A percentile compares a stretch with the other conserved stretches of the same genome.
Evolutionary conservation across 2,329 filamentous ascomycete species (phyloP).

Genomic region (Tolypocladium capitatum): DNA sequence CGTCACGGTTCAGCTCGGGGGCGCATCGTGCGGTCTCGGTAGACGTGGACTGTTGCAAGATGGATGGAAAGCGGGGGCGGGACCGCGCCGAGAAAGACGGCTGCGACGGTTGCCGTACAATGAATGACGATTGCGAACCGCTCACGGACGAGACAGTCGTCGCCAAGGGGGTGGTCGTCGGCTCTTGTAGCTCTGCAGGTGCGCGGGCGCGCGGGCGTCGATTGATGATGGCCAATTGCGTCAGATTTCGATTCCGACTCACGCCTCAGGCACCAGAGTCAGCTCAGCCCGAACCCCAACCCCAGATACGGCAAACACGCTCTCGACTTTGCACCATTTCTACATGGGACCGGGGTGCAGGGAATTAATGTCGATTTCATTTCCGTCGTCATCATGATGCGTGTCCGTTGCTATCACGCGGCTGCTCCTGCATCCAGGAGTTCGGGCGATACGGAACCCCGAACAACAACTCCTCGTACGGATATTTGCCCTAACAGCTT

Average conservation of each 20-base stretch:
- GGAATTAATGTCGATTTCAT: not conserved
- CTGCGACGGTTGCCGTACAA: not conserved
- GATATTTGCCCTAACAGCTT: not conserved
- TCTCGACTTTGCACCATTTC: not conserved
- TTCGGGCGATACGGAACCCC: not conserved
- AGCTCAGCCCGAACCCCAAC: not conserved
- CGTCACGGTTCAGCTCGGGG: conserved; percentile 11
- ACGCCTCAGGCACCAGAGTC: conserved; percentile 1
- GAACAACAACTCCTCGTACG: not conserved
- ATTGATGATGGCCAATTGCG: conserved; percentile 6
- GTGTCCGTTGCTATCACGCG: not conserved
- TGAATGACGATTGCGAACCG: not conserved
- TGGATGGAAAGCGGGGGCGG: not conserved
- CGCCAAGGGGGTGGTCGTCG: not conserved
- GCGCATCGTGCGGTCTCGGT: conserved; percentile 10
- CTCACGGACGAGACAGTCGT: not conserved
- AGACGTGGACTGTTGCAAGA: not conserved
- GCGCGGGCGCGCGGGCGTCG: not conserved
- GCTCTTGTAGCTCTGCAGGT: not conserved
- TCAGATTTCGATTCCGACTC: not conserved
- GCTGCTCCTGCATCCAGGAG: not conserved
- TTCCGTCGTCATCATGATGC: not conserved
- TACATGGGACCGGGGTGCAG: too few relatives aligned
- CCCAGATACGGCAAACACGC: not conserved
- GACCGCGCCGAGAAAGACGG: not conserved